These are phyloP conservation scores for Diaporthe australafricana DNA, from an alignment of 2,329 filamentous ascomycete genomes.

Conservation along the genomic window DNA sequence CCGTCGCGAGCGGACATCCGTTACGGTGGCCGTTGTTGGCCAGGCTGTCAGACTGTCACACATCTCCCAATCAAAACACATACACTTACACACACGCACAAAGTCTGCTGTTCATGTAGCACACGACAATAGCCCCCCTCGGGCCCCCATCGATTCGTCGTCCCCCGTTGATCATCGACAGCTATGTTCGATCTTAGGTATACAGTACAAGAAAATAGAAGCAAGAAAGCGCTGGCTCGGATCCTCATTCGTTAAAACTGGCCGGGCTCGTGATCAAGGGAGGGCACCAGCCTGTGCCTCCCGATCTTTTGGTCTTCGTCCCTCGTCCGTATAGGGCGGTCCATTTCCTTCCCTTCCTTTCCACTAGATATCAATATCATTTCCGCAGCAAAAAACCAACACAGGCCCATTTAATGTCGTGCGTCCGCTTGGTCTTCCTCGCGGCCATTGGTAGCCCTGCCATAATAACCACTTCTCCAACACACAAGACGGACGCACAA, in stretches of 20 bases:
- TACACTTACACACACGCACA: background rate
- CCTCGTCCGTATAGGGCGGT: background rate
- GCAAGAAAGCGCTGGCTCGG: slow-evolving; percentile 12
- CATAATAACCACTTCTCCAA: background rate
- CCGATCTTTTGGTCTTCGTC: background rate
- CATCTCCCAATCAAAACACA: background rate
- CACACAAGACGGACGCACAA: background rate
- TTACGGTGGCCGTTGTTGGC: background rate
- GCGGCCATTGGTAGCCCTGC: background rate
- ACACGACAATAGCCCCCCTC: background rate
- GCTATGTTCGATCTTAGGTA: slow-evolving; percentile 6
- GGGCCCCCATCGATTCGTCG: background rate
- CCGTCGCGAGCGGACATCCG: background rate
- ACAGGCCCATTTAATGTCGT: background rate
- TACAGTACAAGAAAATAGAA: slow-evolving; percentile 13
- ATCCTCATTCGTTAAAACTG: background rate
- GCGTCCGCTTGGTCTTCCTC: background rate
- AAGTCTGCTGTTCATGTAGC: slow-evolving; percentile 13
- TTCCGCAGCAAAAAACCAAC: background rate
- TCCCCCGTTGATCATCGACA: background rate
- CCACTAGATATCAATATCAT: slow-evolving; percentile 9
- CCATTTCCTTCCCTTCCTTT: background rate
- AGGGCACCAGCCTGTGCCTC: background rate
- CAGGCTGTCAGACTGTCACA: background rate
- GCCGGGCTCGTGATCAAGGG: background rate